Percentiles rank a stretch among this genome's conserved stretches.
These are phyloP conservation scores for Hortaea sp. DNA, from an alignment of 2,329 filamentous ascomycete species.

Conservation along the genomic window DNA sequence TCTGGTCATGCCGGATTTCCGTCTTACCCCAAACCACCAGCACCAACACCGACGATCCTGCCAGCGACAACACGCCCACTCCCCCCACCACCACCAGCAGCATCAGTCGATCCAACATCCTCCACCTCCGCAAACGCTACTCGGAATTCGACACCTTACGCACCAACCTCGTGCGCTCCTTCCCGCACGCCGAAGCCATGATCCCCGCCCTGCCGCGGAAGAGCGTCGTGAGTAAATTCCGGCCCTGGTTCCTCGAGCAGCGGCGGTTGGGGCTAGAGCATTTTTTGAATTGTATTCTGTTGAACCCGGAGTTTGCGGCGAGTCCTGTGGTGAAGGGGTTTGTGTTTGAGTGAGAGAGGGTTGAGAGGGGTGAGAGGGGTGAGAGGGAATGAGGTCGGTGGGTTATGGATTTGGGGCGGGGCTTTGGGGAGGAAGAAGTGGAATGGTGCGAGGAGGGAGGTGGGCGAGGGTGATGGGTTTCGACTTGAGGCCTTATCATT, in stretches of 20 bases:
- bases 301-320: slow-evolving; percentile 88
- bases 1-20: slow-evolving; percentile 65
- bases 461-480: too few species aligned
- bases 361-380: too few species aligned
- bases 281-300: slow-evolving; percentile 83
- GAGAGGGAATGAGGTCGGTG: too few species aligned
- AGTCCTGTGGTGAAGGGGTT: slow-evolving; percentile 90
- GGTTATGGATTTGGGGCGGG: too few species aligned
- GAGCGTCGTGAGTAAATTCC: slow-evolving; percentile 71
- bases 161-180: slow-evolving; percentile 61
- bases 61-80: too few species aligned
- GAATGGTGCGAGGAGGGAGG: too few species aligned
- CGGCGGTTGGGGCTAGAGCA: slow-evolving; percentile 76
- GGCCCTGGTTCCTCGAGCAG: slow-evolving; percentile 74
- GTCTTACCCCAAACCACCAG: slow-evolving; percentile 64
- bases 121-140: slow-evolving; percentile 48
- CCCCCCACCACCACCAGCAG: too few species aligned
- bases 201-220: slow-evolving; percentile 87
- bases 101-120: slow-evolving; percentile 28
- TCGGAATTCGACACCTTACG: slow-evolving; percentile 88
- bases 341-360: slow-evolving; percentile 49
- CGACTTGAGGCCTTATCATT: too few species aligned
- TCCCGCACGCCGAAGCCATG: slow-evolving; percentile 74
- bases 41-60: too few species aligned
- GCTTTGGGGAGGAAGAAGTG: too few species aligned